Evolutionary conservation across 805 yeast species (phyloP), one percentile per base, ranked within the genome.

Genomic region (Lipomyces kockii): DNA sequence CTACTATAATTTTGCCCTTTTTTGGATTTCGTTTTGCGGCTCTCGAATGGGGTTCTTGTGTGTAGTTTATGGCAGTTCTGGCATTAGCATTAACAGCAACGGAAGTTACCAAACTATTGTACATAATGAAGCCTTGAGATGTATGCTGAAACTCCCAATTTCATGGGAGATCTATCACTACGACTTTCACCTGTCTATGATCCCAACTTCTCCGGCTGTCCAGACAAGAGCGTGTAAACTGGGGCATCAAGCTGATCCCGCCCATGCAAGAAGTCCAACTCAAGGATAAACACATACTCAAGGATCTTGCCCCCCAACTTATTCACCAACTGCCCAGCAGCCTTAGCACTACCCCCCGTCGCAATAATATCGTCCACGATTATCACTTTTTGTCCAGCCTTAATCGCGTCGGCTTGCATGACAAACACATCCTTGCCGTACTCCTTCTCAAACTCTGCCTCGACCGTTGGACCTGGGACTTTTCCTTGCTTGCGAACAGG

Each of bases 291-390:
- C 71, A 89, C 82, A 79, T 87, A 95, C 80, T 92, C 97, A 62
- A 89, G 78, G 63, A 93, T 84, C 67, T 88, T 85, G 69, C 89
- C 97, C 65, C 88, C 87, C 69, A 88, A 83, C 78, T 84, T 81
- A 72, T 77, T 76, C 61, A 92, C 89, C 72, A 95, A 84, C 76
- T 91, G 89, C 67, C 97, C 98, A 54, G 98, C 98, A 67, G 96
- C 97, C 64, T 82, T 80, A 32, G 99, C 99, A 74, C 97, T 89
- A 52, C 99, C 99, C 70, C 98, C 72, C 51, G 99, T 95, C 60
- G 99, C 99, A 78, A 95, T 89, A 75, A 95, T 92, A 77, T 95
- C 99, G 80, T 95, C 99, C 51, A 95, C 96, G 72, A 95, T 85
- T 51, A 94, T 82, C 35, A 95, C 95, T 66, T 85, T 90, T 59